Evolutionary conservation across 768 basidiomycete genomes (phyloP), one percentile per base, ranked within the genome.

Genomic region (Tricholoma furcatifolium): DNA sequence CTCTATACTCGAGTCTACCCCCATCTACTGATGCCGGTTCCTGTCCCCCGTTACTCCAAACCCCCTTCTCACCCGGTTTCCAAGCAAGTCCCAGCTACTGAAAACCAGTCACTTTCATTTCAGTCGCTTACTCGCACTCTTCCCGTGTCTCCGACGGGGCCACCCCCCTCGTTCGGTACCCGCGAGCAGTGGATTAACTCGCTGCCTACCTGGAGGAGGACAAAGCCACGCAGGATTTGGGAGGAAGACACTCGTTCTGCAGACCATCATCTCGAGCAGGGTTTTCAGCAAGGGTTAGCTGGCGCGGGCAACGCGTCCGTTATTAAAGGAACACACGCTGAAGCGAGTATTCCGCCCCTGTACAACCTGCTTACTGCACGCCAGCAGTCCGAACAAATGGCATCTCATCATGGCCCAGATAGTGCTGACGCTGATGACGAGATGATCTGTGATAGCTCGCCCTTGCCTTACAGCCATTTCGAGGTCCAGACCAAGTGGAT

Each of bases 311-410:
- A 87, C 88, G 85, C 85, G 74, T 67, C 79, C 65, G 85, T 82
- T 74, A 88, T 87, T 87, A 89, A 90, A 88, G 88, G 88, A 83
- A 65, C 79, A 70, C 85, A 74, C 84, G 86, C 85, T 81, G 78
- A 89, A 81, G 84, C 85, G 83, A 84, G 85, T 76, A 79, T 84
- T 84, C 86, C 87, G 86, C 88, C 88, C 88, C 71, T 76, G 67
- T 68, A 65, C 59, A 65, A 67, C 59, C 55, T 71, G 55, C 55
- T 66, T 20, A 53, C 55, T 36, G 53, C 58, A 46, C 47, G 53
- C 51, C 56, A 59, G 56, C 57, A 47, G 31, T 54, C 56, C 54
- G 56, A 45, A 48, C 55, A 60, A 43, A 59, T 55, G 53, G 21
- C 43, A 32, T 30, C 45, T 34, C 45, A 17, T 47, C 36, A 42